Conservation (phyloP, 2,329 filamentous ascomycete genomes). For the Neofusicoccum parvum region DNA sequence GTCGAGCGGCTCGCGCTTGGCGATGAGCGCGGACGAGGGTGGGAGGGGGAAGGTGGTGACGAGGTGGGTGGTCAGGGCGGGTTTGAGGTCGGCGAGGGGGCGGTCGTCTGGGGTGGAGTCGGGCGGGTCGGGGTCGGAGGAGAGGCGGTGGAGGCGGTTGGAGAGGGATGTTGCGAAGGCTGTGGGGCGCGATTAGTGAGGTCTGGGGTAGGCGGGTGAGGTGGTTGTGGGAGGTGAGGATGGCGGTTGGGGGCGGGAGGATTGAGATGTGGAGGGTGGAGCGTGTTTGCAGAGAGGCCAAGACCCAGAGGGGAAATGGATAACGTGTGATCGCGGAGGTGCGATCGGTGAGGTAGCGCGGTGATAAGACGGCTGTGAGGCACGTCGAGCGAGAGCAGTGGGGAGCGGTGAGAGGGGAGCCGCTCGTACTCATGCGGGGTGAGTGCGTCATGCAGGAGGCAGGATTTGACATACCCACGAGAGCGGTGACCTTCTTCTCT, state of each 20-base stretch:
- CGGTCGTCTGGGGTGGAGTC: constrained; percentile 24
- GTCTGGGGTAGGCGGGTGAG: background rate
- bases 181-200: constrained; percentile 24
- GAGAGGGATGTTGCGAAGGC: constrained; percentile 37
- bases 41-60: constrained; percentile 41
- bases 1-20: constrained; percentile 56
- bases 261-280: no score
- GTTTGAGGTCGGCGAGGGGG: constrained; percentile 20
- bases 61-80: constrained; percentile 35
- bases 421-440: background rate
- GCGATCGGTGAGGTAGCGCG: background rate
- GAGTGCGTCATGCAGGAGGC: background rate
- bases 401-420: background rate
- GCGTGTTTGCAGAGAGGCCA: no score
- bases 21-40: constrained; percentile 29
- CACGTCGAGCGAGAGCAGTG: no score
- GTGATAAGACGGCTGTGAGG: no score
- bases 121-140: background rate
- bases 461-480: background rate
- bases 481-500: constrained; percentile 37
- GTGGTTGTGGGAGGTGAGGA: background rate
- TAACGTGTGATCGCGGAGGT: no score
- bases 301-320: no score
- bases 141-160: constrained; percentile 27
- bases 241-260: background rate